Evolutionary conservation across 2,329 filamentous ascomycete genomes (phyloP), one percentile per base, ranked within the genome.

Genomic region (Aaosphaeria arxii): DNA sequence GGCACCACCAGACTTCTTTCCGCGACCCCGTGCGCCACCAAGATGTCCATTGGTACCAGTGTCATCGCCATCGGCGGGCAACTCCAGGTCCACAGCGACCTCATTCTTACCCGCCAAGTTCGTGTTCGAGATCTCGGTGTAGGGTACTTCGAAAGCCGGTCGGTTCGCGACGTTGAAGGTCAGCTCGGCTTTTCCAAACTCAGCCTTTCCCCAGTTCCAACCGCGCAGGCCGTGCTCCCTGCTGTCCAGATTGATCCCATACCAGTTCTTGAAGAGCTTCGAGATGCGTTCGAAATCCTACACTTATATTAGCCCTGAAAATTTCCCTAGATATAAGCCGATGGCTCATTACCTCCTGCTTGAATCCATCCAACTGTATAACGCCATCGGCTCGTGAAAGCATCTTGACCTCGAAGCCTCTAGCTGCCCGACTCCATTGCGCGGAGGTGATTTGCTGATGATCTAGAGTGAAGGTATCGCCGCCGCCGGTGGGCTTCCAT

Each of bases 191-290:
- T 97, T 96, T 52, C 88, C 87, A 69, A 99, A 96, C 64, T 99
- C 94, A 55, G 90, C 89, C 74, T 97, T 99, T 63, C 94, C 94
- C 95, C 94, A 99, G 71, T 99, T 99, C 94, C 94, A 99, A 48
- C 94, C 94, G 59, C 94, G 85, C 50, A 99, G 77, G 28, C 94
- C 91, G 71, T 97, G 94, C 73, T 99, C 94, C 71, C 89, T 90
- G 70, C 84, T 89, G 70, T 97, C 91, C 50, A 99, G 81, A 62
- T 86, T 91, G 63, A 94, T 87, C 74, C 90, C 94, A 74, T 97
- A 99, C 89, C 92, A 97, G 65, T 92, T 89, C 77, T 96, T 97
- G 81, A 99, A 96, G 58, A 94, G 84, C 71, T 96, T 96, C 74
- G 78, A 82, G 11, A 96, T 77, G 47, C 94, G 89, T 58, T 99